These are phyloP conservation scores for Candida orba DNA, from an alignment of 805 yeast genomes.

Conservation along the genomic window DNA sequence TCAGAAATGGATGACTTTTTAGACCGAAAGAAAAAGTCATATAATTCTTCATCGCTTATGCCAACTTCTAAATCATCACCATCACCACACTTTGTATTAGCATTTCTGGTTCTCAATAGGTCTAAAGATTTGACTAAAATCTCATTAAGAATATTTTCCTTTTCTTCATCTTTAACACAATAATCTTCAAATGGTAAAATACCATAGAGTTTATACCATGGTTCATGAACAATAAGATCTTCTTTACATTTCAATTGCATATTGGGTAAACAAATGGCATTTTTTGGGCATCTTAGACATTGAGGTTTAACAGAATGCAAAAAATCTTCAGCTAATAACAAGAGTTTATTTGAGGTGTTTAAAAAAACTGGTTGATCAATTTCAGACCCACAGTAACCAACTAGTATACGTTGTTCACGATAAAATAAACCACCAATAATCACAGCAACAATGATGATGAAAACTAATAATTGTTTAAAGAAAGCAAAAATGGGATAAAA, in stretches of 20 bases:
- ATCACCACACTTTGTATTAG: slow-evolving; percentile 53
- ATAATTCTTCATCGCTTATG: slow-evolving; percentile 40
- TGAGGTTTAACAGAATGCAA: slow-evolving; percentile 46
- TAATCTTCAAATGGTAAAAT: slow-evolving; percentile 51
- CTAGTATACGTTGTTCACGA: slow-evolving; percentile 50
- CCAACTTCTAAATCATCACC: slow-evolving; percentile 44
- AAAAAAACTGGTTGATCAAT: slow-evolving; percentile 36
- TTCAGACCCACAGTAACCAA: slow-evolving; percentile 75
- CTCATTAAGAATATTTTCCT: slow-evolving; percentile 57
- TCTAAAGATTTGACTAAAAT: slow-evolving; percentile 62
- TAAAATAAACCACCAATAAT: slow-evolving; percentile 49
- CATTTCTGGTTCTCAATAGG: slow-evolving; percentile 60
- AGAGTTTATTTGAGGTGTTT: slow-evolving; percentile 22
- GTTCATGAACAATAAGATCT: slow-evolving; percentile 47
- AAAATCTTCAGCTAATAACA: slow-evolving; percentile 34
- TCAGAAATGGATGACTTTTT: slow-evolving; percentile 31
- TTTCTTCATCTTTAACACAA: slow-evolving; percentile 71
- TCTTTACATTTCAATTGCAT: slow-evolving; percentile 62
- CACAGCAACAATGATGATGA: slow-evolving; percentile 30
- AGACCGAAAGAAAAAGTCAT: slow-evolving; percentile 39
- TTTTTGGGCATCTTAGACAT: slow-evolving; percentile 75
- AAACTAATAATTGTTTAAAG: slow-evolving; percentile 23
- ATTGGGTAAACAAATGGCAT: slow-evolving; percentile 64
- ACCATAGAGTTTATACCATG: slow-evolving; percentile 50
- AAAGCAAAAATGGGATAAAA: slow-evolving; percentile 8